A percentile compares a stretch with the other conserved stretches of the same genome.
phyloP scores from a whole-genome alignment of 768 basidiomycete species.

The Lepiota subincarnata region DNA sequence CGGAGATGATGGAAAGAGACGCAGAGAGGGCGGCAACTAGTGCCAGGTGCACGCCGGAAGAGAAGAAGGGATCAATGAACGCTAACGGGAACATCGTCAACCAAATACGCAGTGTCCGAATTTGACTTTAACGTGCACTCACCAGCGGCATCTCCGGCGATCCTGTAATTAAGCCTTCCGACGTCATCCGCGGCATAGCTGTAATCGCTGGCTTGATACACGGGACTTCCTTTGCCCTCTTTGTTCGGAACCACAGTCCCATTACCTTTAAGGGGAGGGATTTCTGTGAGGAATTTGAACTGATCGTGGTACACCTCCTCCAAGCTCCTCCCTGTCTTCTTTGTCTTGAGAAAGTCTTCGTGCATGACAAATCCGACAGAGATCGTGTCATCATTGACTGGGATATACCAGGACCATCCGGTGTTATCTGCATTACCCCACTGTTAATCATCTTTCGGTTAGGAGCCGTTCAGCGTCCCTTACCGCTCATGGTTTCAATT shows the following conservation, averaged over 20 bases:
- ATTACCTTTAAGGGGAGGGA: conserved; percentile 25
- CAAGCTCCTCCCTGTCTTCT: conserved; percentile 20
- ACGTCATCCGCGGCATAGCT: conserved; percentile 33
- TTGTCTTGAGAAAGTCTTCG: conserved; percentile 24
- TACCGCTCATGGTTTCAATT: conserved; percentile 52
- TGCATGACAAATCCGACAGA: conserved; percentile 51
- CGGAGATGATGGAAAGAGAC: conserved; percentile 31
- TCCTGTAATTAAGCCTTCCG: conserved; percentile 30
- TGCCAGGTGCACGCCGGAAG: conserved; percentile 39
- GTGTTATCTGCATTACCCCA: conserved; percentile 46
- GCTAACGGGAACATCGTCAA: conserved; percentile 20
- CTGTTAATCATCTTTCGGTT: not conserved
- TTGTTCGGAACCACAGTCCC: conserved; percentile 18
- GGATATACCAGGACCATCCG: conserved; percentile 58
- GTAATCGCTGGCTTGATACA: conserved; percentile 31
- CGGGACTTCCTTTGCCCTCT: conserved; percentile 18
- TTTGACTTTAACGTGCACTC: conserved; percentile 7
- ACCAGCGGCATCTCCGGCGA: conserved; percentile 41
- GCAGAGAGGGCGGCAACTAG: conserved; percentile 34
- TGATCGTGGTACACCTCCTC: conserved; percentile 25
- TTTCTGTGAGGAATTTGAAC: conserved; percentile 29
- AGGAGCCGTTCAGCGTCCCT: conserved; percentile 3
- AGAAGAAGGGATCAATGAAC: conserved; percentile 45
- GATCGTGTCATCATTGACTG: conserved; percentile 44
- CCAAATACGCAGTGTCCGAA: not conserved